These are phyloP conservation scores for Zychaea mexicana DNA, from an alignment of 371 early-diverging fungal species.

Conservation along the genomic window DNA sequence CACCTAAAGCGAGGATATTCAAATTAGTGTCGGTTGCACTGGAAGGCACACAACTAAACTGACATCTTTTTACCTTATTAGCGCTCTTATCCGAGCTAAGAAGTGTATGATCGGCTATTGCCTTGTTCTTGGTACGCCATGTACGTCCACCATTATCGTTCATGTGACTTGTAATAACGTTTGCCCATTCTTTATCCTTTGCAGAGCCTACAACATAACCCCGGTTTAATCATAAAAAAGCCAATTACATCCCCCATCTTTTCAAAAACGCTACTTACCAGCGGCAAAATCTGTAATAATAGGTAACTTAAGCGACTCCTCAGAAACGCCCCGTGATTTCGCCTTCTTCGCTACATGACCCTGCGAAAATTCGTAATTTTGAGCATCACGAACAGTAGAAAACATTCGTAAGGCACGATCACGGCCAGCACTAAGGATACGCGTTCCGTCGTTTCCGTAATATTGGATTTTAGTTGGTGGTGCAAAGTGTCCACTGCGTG, in stretches of 20 bases:
- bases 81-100: conserved; percentile 63
- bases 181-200: conserved; percentile 88
- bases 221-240: neutral
- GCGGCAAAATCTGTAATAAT: conserved; percentile 73
- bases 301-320: conserved; percentile 74
- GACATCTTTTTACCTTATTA: conserved; percentile 49
- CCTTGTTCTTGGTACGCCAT: conserved; percentile 81
- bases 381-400: conserved; percentile 83
- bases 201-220: conserved; percentile 22
- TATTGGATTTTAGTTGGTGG: conserved; percentile 83
- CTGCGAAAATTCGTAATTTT: conserved; percentile 85
- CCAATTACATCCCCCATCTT: neutral
- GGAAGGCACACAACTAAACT: neutral
- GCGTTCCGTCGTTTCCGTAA: conserved; percentile 71
- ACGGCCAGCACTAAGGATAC: conserved; percentile 78
- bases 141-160: conserved; percentile 73
- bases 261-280: conserved; percentile 32
- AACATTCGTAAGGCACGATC: conserved; percentile 84
- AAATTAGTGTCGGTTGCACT: too few relatives aligned
- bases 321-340: conserved; percentile 55
- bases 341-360: conserved; percentile 65
- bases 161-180: conserved; percentile 84
- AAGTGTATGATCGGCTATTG: conserved; percentile 72
- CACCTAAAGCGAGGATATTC: conserved; percentile 17
- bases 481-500: conserved; percentile 84